These are phyloP conservation scores for Raphanus sativus DNA, from an alignment of 345 rosid genomes.

Conservation along the genomic window DNA sequence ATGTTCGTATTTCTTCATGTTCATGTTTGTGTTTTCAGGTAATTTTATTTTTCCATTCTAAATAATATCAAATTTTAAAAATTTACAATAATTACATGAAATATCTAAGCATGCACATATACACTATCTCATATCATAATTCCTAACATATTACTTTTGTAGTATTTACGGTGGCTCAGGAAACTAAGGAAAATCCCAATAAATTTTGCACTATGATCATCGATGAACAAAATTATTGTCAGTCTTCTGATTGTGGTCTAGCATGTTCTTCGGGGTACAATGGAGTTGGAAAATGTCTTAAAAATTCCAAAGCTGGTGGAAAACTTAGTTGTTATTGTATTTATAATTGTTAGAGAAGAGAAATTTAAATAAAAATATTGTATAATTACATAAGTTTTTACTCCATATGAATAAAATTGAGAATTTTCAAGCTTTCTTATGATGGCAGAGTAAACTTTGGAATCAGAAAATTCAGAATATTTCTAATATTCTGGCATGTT, in stretches of 20 bases:
- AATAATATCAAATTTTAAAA: not conserved
- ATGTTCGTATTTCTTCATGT: conserved; percentile 12
- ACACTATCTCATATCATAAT: not conserved
- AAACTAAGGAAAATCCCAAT: not conserved
- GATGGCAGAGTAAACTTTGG: not conserved
- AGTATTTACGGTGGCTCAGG: not conserved
- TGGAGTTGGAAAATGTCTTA: conserved; percentile 34
- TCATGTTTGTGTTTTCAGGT: conserved; percentile 29
- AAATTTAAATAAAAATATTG: not conserved
- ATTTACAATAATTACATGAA: not conserved
- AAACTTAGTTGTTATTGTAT: conserved; percentile 7
- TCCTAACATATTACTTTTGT: not conserved
- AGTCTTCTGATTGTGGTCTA: not conserved
- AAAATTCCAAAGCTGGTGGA: conserved; percentile 16
- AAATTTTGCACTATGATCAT: not conserved
- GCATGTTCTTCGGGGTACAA: not conserved
- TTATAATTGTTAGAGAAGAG: conserved; percentile 18
- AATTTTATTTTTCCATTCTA: not conserved
- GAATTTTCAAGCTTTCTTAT: not conserved
- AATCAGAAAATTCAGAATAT: not conserved
- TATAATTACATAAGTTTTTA: not conserved
- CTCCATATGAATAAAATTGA: not conserved
- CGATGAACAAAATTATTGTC: not conserved
- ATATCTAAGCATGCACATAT: not conserved
- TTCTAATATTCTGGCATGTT: not conserved